phyloP scores from a whole-genome alignment of 371 early-diverging fungal genomes.

The Rhizomucor miehei region DNA sequence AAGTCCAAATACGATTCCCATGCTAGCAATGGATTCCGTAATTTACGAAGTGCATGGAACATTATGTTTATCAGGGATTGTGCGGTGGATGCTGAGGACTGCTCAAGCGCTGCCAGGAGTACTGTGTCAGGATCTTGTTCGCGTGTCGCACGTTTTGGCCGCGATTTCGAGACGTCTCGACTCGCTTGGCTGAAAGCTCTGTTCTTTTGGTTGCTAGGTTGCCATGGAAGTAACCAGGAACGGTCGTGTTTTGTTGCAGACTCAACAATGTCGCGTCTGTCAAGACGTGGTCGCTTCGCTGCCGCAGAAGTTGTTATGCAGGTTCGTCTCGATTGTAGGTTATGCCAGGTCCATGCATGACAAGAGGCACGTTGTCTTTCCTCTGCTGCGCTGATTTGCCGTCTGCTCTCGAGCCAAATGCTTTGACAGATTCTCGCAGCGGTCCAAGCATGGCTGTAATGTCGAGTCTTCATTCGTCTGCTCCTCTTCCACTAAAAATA shows the following conservation, averaged over 20 bases:
- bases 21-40: slow-evolving; percentile 25
- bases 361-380: not conserved
- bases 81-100: slow-evolving; percentile 35
- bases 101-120: slow-evolving; percentile 34
- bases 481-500: no score
- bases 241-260: not conserved
- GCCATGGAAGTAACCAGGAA: not conserved
- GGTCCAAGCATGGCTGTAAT: not conserved
- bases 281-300: no score
- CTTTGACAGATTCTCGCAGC: not conserved
- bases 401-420: not conserved
- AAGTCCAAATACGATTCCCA: slow-evolving; percentile 49
- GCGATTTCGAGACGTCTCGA: not conserved
- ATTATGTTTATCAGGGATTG: slow-evolving; percentile 30
- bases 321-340: not conserved
- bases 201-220: not conserved
- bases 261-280: not conserved
- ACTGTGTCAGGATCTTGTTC: slow-evolving; percentile 2
- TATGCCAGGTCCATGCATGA: not conserved
- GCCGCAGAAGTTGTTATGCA: not conserved
- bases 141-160: not conserved
- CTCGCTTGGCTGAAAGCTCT: not conserved
- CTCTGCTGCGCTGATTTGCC: not conserved
- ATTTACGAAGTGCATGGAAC: slow-evolving; percentile 15
- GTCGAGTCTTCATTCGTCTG: no score